Evolutionary conservation across 2,329 filamentous ascomycete species (phyloP), one percentile per base, ranked within the genome.

Genomic region (Metarhizium album): DNA sequence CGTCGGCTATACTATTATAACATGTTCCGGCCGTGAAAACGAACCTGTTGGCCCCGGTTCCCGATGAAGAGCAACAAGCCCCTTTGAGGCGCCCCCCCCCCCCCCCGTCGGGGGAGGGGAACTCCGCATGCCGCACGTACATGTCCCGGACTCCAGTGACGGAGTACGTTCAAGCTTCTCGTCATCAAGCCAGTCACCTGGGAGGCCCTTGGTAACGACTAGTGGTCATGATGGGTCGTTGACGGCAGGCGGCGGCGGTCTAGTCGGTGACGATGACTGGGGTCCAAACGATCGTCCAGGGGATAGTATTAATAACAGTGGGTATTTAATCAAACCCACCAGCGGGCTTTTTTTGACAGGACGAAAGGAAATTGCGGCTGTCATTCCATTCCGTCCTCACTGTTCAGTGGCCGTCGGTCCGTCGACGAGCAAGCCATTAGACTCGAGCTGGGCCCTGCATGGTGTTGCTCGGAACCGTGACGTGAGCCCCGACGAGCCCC

Each of bases 251-350:
- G 14, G 42, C 14, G 16, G 42, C 46, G 38, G n/a, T 38, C n/a
- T 43, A 43, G 47, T 43, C 37, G 24, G 24, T 24, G 4, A 37
- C 3, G 37, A 48, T 22, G 37, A 0, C n/a, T n/a, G 40, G 18
- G 24, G 29, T 29, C 20, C 22, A 20, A 29, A 27, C 31, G 14
- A 24, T 24, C 47, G 38, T 29, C 20, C 47, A 47, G 46, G 46
- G 35, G 35, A 49, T 24, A 22, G 3, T n/a, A n/a, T n/a, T n/a
- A n/a, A n/a, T 8, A 47, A 46, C 35, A 24, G 49, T 49, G 52
- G 49, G 47, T 37, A 52, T 52, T n/a, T 49, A 49, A 52, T 51
- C 49, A 53, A 53, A 51, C 43, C 49, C 33, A 31, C 49, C 47
- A 35, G 13, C 11, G 20, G 18, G 27, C 20, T 23, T n/a, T n/a